These are phyloP conservation scores for Camelina hispida DNA, from an alignment of 345 rosid genomes.

Conservation along the genomic window DNA sequence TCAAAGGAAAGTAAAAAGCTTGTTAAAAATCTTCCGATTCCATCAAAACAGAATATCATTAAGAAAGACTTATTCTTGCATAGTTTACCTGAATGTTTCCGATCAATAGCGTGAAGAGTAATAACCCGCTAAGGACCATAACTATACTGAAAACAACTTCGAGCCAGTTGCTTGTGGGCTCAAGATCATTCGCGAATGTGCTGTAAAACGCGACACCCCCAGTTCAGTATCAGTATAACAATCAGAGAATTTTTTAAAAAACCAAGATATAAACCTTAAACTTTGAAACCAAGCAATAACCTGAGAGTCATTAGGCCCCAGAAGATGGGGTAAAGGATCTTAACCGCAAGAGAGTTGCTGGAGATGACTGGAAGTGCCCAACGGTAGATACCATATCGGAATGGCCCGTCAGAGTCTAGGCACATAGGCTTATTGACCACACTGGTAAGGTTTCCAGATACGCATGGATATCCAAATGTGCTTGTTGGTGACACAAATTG, in stretches of 20 bases:
- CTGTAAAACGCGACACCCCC: slow-evolving; percentile 49
- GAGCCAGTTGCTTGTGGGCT: slow-evolving; percentile 78
- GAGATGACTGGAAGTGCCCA: slow-evolving; percentile 87
- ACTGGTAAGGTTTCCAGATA: slow-evolving; percentile 55
- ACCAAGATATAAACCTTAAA: slow-evolving; percentile 8
- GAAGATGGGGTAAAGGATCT: slow-evolving; percentile 84
- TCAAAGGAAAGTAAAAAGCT: slow-evolving; percentile 9
- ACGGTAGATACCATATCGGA: slow-evolving; percentile 69
- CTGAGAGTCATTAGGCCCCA: slow-evolving; percentile 95
- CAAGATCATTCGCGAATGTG: slow-evolving; percentile 82
- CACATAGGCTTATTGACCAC: slow-evolving; percentile 57
- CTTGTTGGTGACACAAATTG: slow-evolving; percentile 47
- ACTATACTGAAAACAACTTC: slow-evolving; percentile 81
- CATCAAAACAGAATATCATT: slow-evolving; percentile 22
- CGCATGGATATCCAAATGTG: slow-evolving; percentile 51
- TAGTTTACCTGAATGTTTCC: slow-evolving; percentile 83
- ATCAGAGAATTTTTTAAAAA: neutral
- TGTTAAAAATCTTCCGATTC: slow-evolving; percentile 10
- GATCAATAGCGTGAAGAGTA: slow-evolving; percentile 81
- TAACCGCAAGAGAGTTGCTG: slow-evolving; percentile 79
- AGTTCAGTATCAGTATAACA: neutral
- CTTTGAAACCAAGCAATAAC: slow-evolving; percentile 41
- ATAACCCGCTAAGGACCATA: slow-evolving; percentile 74
- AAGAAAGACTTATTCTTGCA: slow-evolving; percentile 18
- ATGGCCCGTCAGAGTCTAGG: slow-evolving; percentile 70